phyloP scores from a whole-genome alignment of 768 basidiomycete genomes.

The Tricholoma sp. region DNA sequence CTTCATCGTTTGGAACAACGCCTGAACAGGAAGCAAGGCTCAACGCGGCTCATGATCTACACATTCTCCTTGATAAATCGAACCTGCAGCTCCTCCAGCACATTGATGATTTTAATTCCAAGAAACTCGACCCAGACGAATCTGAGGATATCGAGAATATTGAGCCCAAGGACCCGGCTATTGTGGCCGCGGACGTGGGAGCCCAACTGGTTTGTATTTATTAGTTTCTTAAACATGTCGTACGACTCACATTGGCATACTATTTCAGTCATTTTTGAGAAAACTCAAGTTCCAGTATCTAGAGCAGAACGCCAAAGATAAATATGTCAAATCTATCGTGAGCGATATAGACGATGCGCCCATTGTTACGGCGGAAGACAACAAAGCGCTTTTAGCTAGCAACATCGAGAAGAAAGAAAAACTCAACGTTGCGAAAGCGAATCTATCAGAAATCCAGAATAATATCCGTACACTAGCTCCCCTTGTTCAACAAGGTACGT shows the following conservation, averaged over 20 bases:
- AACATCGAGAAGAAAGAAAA: slow-evolving; percentile 71
- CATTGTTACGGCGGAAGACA: slow-evolving; percentile 74
- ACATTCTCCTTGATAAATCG: slow-evolving; percentile 28
- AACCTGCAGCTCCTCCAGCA: slow-evolving; percentile 35
- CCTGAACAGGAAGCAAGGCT: slow-evolving; percentile 30
- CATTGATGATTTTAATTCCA: slow-evolving; percentile 30
- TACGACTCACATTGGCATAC: neutral
- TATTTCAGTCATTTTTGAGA: slow-evolving; percentile 56
- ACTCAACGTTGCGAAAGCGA: slow-evolving; percentile 60
- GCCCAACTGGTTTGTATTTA: slow-evolving; percentile 50
- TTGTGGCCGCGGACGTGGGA: slow-evolving; percentile 54
- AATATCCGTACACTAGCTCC: slow-evolving; percentile 63
- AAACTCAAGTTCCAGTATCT: slow-evolving; percentile 88
- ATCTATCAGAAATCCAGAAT: slow-evolving; percentile 53
- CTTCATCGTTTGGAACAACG: slow-evolving; percentile 12
- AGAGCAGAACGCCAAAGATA: slow-evolving; percentile 87
- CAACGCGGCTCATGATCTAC: slow-evolving; percentile 27
- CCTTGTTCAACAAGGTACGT: slow-evolving; percentile 61
- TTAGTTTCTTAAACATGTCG: neutral
- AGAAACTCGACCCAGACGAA: slow-evolving; percentile 31
- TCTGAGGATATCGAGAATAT: slow-evolving; percentile 30
- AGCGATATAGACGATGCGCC: slow-evolving; percentile 82
- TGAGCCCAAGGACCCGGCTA: slow-evolving; percentile 43
- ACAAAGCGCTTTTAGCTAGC: slow-evolving; percentile 51
- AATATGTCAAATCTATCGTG: slow-evolving; percentile 82